Evolutionary conservation across 1,284 basidiomycete genomes (phyloP).

Genomic region (Tilletia setariae): DNA sequence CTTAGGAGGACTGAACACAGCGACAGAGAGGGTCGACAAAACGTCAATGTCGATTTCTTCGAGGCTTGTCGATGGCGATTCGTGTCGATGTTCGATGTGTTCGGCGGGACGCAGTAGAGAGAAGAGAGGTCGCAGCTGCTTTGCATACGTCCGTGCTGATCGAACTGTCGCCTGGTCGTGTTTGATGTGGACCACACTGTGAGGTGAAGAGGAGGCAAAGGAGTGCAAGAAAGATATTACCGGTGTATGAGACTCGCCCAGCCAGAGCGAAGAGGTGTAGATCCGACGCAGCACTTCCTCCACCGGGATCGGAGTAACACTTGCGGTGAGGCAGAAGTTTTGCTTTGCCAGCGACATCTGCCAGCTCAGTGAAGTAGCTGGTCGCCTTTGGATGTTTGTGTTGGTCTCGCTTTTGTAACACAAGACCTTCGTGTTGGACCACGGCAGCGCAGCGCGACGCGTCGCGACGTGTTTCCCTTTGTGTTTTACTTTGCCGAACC

Average conservation of each 20-base stretch:
- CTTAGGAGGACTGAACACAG: background rate
- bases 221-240: background rate
- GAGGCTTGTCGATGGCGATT: background rate
- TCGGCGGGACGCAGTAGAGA: background rate
- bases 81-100: background rate
- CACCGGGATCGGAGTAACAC: no score
- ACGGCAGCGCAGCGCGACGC: no score
- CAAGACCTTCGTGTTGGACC: no score
- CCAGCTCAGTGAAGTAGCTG: no score
- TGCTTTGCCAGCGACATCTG: no score
- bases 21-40: background rate
- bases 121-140: constrained; percentile 8
- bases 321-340: no score
- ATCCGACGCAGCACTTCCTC: background rate
- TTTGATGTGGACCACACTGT: background rate
- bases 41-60: background rate
- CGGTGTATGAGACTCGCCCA: constrained; percentile 12
- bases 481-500: no score
- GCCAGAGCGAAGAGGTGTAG: constrained; percentile 5
- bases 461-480: no score
- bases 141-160: background rate
- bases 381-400: no score
- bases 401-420: no score
- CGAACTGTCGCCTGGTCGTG: constrained; percentile 5
- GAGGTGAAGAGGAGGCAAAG: background rate